phyloP scores from a whole-genome alignment of 2,329 filamentous ascomycete species.

The Diaporthe capsici region DNA sequence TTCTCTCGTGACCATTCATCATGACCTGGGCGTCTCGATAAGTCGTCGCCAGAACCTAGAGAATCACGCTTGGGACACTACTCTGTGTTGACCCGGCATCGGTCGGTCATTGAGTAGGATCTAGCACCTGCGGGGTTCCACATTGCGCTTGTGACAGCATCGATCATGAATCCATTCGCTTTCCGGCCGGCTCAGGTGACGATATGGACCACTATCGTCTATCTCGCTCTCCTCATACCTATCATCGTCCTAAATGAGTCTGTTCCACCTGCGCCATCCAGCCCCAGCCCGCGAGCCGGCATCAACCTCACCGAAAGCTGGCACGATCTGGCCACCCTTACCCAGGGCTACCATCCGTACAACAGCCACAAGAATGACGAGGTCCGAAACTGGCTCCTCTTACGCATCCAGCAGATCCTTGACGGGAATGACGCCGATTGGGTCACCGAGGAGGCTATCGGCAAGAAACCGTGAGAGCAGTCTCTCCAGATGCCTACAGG shows the following conservation, averaged over 20 bases:
- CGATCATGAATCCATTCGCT: slow-evolving; percentile 70
- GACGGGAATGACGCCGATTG: slow-evolving; percentile 69
- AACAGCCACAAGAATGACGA: slow-evolving; percentile 88
- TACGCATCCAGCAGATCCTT: slow-evolving; percentile 79
- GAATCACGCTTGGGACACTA: background rate
- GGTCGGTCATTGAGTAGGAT: background rate
- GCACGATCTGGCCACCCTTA: slow-evolving; percentile 84
- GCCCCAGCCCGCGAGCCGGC: slow-evolving; percentile 64
- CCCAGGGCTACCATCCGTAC: slow-evolving; percentile 85
- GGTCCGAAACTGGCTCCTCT: slow-evolving; percentile 82
- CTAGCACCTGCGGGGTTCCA: background rate
- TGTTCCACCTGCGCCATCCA: slow-evolving; percentile 77
- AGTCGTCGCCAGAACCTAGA: background rate
- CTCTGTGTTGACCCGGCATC: background rate
- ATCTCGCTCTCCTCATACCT: slow-evolving; percentile 82
- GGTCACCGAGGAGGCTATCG: slow-evolving; percentile 54
- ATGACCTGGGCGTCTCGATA: slow-evolving; percentile 23
- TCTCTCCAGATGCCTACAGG: background rate
- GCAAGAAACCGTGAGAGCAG: slow-evolving; percentile 43
- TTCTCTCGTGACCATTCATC: slow-evolving; percentile 15
- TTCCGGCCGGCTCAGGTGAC: slow-evolving; percentile 88
- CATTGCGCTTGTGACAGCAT: background rate
- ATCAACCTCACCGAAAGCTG: slow-evolving; percentile 89
- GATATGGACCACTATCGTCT: slow-evolving; percentile 81
- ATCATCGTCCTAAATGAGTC: slow-evolving; percentile 82